These are phyloP conservation scores for Cutaneotrichosporon sp. DNA, from an alignment of 1,284 basidiomycete genomes.

Conservation along the genomic window DNA sequence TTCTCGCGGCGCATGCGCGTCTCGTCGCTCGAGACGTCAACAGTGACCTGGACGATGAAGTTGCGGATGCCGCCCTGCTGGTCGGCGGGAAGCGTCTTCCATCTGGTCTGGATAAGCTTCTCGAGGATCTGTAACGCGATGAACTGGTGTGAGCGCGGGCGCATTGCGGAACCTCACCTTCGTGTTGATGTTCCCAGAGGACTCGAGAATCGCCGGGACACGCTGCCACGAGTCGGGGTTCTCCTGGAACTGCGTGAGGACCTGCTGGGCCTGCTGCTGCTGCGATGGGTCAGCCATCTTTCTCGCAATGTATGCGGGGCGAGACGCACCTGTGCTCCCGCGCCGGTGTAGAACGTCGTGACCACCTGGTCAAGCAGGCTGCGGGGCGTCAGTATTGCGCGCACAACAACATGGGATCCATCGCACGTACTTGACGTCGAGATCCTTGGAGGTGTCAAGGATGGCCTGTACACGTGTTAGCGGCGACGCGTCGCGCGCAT, in stretches of 20 bases:
- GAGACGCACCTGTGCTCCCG: slow-evolving; percentile 68
- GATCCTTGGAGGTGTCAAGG: slow-evolving; percentile 81
- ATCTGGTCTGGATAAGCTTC: slow-evolving; percentile 89
- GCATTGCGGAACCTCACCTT: slow-evolving; percentile 64
- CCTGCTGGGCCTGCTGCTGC: slow-evolving; percentile 89
- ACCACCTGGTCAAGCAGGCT: slow-evolving; percentile 81
- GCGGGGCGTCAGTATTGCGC: not conserved
- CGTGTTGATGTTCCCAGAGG: slow-evolving; percentile 80
- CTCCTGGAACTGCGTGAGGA: slow-evolving; percentile 95
- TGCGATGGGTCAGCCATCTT: slow-evolving; percentile 49
- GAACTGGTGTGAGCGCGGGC: slow-evolving; percentile 61
- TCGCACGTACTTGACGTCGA: slow-evolving; percentile 64
- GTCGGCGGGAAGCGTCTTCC: slow-evolving; percentile 93
- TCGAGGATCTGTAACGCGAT: slow-evolving; percentile 94
- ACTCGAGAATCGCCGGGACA: slow-evolving; percentile 91
- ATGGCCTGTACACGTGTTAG: slow-evolving; percentile 61
- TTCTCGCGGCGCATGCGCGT: slow-evolving; percentile 84
- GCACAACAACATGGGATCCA: not conserved
- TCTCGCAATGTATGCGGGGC: not conserved
- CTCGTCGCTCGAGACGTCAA: slow-evolving; percentile 90
- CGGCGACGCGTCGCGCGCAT: not conserved
- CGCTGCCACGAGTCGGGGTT: slow-evolving; percentile 97
- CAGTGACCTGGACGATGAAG: slow-evolving; percentile 91
- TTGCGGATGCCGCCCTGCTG: slow-evolving; percentile 96
- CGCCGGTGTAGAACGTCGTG: slow-evolving; percentile 74